Evolutionary conservation across 805 yeast species (phyloP), one percentile per base, ranked within the genome.

Genomic region (Pichia rugopelliculosa): DNA sequence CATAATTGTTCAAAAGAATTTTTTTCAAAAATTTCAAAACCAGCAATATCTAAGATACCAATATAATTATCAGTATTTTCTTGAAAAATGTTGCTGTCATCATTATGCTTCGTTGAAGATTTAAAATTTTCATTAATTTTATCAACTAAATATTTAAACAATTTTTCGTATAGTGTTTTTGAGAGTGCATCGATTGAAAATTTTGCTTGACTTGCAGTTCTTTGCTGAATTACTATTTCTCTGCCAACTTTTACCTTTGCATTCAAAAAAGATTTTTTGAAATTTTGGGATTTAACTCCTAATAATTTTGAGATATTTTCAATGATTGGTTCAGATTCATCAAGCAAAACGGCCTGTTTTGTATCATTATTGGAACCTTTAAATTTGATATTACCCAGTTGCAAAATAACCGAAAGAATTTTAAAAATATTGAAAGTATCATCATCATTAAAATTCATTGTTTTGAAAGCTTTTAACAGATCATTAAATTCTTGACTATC

Each of bases 201-300:
- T 53, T 80, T 81, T 0, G 91, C 95, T 60, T 93, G 97, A 0
- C 75, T 64, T 0, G 96, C 82, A 41, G 82, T 82, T 56, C 85
- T 79, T 30, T 90, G 79, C 60, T 88, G 95, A 20, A 80, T 76
- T 36, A 93, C 88, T 65, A 76, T 74, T 62, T 93, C 99, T 54
- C 79, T 75, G 3, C 99, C 99, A 4, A 97, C 96, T 60, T 81
- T 87, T 11, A 90, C 95, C 58, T 79, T 83, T 6, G 97, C 97
- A 36, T 77, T 76, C 30, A 89, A 63, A 11, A 93, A 69, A 0
- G 84, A 72, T 39, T 77, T 79, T 49, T 71, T 73, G 53, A 85
- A 77, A 0, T 72, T 64, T 23, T 66, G 62, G 4, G 71, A 65
- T 3, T 56, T 18, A 22, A 91, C 76, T 1, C 95, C 95, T 39